phyloP scores from a whole-genome alignment of 2,329 filamentous ascomycete genomes.

The Paecilomyces dactylethromorphus region DNA sequence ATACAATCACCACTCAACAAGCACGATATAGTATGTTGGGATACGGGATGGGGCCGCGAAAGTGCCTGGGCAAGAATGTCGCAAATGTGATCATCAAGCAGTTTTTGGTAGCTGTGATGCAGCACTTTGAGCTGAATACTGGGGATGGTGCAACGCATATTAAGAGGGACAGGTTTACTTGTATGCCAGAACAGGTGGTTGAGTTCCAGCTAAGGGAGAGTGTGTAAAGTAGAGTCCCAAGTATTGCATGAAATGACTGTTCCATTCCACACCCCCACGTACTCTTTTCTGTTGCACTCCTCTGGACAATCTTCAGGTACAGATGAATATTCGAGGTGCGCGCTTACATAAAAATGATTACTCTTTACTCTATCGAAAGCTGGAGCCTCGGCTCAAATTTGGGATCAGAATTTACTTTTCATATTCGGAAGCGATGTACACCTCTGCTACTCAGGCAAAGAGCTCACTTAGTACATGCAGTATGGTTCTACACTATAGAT shows the following conservation, averaged over 20 bases:
- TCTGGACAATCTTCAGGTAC: no score
- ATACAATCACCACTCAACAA: not conserved
- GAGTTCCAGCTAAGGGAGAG: not conserved
- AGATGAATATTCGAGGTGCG: not conserved
- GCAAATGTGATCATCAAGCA: slow-evolving; percentile 2
- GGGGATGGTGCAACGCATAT: not conserved
- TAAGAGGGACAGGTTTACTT: not conserved
- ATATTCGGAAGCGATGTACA: not conserved
- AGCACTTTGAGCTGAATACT: not conserved
- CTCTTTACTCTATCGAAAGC: not conserved
- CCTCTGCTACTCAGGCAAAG: not conserved
- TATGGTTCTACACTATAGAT: not conserved
- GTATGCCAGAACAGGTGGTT: not conserved
- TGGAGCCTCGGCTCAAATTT: not conserved
- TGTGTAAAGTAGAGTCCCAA: not conserved
- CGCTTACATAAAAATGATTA: not conserved
- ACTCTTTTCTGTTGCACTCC: not conserved
- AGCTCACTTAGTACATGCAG: not conserved
- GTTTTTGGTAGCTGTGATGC: not conserved
- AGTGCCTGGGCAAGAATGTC: slow-evolving; percentile 5
- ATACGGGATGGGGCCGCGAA: not conserved
- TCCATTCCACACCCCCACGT: not conserved
- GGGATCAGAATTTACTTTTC: not conserved
- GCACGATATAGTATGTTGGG: slow-evolving; percentile 2
- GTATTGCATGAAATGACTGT: not conserved